Percentiles rank a stretch among this genome's conserved stretches.
Conservation (phyloP, 345 rosid genomes). For the Gossypium herbaceum region DNA sequence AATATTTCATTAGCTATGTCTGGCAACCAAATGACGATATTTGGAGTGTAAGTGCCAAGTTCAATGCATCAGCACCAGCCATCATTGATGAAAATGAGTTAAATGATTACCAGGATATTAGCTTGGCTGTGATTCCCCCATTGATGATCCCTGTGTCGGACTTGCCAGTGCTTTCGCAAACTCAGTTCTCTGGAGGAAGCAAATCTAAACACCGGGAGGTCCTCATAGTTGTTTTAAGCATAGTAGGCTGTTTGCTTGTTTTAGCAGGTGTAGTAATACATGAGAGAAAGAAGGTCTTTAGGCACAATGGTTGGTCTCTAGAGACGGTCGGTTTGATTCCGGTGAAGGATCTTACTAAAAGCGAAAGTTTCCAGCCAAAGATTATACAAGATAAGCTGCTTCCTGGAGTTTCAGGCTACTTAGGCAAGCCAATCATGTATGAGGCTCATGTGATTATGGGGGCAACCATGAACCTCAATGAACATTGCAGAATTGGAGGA, state of each 20-base stretch:
- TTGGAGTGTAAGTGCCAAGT: slow-evolving; percentile 33
- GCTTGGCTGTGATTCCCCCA: slow-evolving; percentile 33
- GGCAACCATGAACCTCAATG: slow-evolving; percentile 43
- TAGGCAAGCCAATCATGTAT: slow-evolving; percentile 46
- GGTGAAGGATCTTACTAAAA: slow-evolving; percentile 21
- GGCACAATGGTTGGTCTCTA: slow-evolving; percentile 26
- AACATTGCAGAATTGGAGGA: slow-evolving; percentile 41
- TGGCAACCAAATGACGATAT: slow-evolving; percentile 49
- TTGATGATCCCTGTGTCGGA: slow-evolving; percentile 48
- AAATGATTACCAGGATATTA: slow-evolving; percentile 26
- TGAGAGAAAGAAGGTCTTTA: slow-evolving; percentile 26
- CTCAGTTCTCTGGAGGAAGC: slow-evolving; percentile 16
- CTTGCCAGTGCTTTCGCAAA: slow-evolving; percentile 39
- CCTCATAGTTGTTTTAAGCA: slow-evolving; percentile 20
- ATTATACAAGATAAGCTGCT: slow-evolving; percentile 41
- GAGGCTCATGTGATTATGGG: slow-evolving; percentile 37
- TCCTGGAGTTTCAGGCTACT: slow-evolving; percentile 49
- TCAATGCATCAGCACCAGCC: slow-evolving; percentile 34
- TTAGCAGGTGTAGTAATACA: slow-evolving; percentile 21
- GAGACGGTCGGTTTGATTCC: slow-evolving; percentile 42
- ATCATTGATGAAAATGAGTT: slow-evolving; percentile 38
- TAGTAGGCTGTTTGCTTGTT: slow-evolving; percentile 24
- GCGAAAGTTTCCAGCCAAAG: slow-evolving; percentile 29
- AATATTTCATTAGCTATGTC: slow-evolving; percentile 42
- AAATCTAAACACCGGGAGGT: slow-evolving; percentile 20